Evolutionary conservation across 345 rosid genomes (phyloP).

Genomic region (Rubroshorea leprosula): DNA sequence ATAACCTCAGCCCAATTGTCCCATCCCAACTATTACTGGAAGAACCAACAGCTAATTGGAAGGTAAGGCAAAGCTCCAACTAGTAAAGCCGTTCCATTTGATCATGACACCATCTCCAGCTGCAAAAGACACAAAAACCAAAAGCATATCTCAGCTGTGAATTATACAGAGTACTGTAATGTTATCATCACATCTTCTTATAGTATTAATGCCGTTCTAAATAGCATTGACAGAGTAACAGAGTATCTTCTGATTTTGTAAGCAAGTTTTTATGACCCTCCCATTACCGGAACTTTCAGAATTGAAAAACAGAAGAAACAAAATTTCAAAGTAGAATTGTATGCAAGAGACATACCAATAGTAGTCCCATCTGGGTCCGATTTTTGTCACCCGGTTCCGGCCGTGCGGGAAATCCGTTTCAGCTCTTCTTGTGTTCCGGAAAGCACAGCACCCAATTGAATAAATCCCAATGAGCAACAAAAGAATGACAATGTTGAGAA

Average conservation of each 20-base stretch:
- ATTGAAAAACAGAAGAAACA: not conserved
- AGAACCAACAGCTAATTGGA: not conserved
- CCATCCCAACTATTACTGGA: no score
- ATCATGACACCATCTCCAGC: not conserved
- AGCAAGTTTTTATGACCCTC: no score
- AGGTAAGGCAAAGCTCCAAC: conserved; percentile 1
- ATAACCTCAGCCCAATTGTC: no score
- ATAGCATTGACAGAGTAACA: no score
- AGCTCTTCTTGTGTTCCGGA: conserved; percentile 57
- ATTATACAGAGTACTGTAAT: no score
- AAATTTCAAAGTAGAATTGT: not conserved
- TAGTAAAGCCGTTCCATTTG: not conserved
- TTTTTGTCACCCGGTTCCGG: conserved; percentile 58
- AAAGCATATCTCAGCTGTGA: no score
- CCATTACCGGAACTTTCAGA: no score
- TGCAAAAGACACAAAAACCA: not conserved
- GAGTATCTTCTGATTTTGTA: no score
- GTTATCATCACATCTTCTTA: no score
- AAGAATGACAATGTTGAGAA: conserved; percentile 62
- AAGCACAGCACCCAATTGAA: conserved; percentile 80
- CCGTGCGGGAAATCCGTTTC: conserved; percentile 60
- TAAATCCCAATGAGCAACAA: conserved; percentile 62
- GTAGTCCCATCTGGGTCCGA: conserved; percentile 71
- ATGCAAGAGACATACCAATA: conserved; percentile 55
- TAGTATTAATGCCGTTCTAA: no score